Percentiles rank a stretch among this genome's conserved stretches.
These are phyloP conservation scores for Butyriboletus loyo DNA, from an alignment of 768 basidiomycete species.

Conservation along the genomic window DNA sequence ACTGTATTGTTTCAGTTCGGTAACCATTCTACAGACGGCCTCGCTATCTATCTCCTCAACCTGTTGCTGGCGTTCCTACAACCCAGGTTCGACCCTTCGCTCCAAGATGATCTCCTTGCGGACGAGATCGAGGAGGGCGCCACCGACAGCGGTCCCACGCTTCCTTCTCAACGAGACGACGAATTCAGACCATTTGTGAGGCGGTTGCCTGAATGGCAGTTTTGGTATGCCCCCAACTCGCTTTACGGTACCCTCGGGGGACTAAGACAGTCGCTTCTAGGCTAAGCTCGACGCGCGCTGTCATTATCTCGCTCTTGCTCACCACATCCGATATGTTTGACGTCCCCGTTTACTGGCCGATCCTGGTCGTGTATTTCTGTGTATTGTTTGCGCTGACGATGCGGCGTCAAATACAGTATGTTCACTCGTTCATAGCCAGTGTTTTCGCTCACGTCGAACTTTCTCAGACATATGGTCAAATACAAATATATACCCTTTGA, in stretches of 20 bases:
- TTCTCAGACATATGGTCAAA: slow-evolving; percentile 94
- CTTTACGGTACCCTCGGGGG: background rate
- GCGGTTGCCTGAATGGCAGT: slow-evolving; percentile 94
- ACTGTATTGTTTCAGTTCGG: background rate
- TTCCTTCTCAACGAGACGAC: slow-evolving; percentile 77
- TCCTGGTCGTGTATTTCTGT: slow-evolving; percentile 95
- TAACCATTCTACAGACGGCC: slow-evolving; percentile 56
- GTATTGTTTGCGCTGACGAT: slow-evolving; percentile 93
- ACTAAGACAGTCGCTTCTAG: slow-evolving; percentile 37
- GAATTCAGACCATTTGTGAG: slow-evolving; percentile 98
- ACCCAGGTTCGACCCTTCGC: slow-evolving; percentile 95
- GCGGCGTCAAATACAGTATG: slow-evolving; percentile 93
- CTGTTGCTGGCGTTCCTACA: slow-evolving; percentile 96
- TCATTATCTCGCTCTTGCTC: slow-evolving; percentile 74
- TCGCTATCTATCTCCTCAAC: slow-evolving; percentile 94
- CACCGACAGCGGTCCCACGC: slow-evolving; percentile 49
- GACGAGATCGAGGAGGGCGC: slow-evolving; percentile 96
- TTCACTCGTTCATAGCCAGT: background rate
- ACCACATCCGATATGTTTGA: slow-evolving; percentile 86
- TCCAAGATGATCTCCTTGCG: slow-evolving; percentile 89
- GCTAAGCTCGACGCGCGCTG: slow-evolving; percentile 89
- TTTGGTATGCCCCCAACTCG: slow-evolving; percentile 58
- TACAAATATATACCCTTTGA: slow-evolving; percentile 98
- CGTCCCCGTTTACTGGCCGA: slow-evolving; percentile 99
- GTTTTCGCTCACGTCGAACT: slow-evolving; percentile 7